Base-by-base conservation (phyloP, 768 basidiomycete genomes). In the Dendrothele bispora region DNA sequence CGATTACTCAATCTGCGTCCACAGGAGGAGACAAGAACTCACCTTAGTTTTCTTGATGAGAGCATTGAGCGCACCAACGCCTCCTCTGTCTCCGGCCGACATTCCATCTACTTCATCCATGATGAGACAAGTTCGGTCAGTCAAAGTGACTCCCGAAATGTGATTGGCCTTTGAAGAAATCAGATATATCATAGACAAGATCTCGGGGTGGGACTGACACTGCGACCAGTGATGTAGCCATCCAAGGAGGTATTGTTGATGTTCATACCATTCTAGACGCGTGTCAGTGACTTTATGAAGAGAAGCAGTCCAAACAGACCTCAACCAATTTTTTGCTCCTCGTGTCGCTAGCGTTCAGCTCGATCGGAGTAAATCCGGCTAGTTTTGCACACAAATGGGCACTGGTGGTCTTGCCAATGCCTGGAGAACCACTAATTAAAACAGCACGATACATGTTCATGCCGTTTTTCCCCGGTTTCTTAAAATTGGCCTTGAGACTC, bases 81-180 rank as follows among this genome's bases (percentile, higher is more conserved):
- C 97, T 14, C 97, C 97, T 37, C 97, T 79, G 66, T 99, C 97
- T 15, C 97, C 97, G 3, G 91, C 90, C 5, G 93, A 95, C 95
- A 98, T 99, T 1, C 97, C 97, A 55, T 99, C 97, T 2, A 98
- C 95, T 63, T 99, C 97, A 59, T 99, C 97, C 95, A 99, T 98
- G 62, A 99, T 98, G 37, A 99, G 72, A 54, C 93, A 91, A 0
- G 88, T 81, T 62, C 75, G 82, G 56, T 88, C 80, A 0, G 88
- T 93, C 54, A 98, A 83, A 14, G 71, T 61, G 2, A 95, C 73
- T 2, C 88, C 94, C 2, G 80, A 69, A 1, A 82, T n/a, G n/a
- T n/a, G n/a, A n/a, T n/a, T n/a, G n/a, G n/a, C n/a, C n/a, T n/a
- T n/a, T n/a, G n/a, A n/a, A n/a, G n/a, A n/a, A n/a, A n/a, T n/a